These are phyloP conservation scores for Rhexocercosporidium sp. DNA, from an alignment of 2,329 filamentous ascomycete genomes.

Conservation along the genomic window DNA sequence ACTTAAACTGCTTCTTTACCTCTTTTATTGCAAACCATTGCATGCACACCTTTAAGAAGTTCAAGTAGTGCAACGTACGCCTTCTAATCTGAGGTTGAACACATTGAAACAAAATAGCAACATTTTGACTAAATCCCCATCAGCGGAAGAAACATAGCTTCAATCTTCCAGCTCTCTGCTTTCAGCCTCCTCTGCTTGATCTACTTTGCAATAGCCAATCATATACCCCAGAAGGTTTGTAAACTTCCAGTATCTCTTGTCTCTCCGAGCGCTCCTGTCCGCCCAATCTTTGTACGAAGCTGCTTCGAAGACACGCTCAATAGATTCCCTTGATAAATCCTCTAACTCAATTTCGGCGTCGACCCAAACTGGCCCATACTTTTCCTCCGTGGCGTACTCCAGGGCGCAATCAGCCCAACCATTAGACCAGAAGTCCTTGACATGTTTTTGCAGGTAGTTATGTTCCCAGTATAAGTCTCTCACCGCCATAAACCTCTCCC, in stretches of 20 bases:
- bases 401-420: neutral
- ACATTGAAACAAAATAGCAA: neutral
- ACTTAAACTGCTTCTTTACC: too few species aligned
- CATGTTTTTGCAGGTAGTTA: neutral
- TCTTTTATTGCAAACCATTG: too few species aligned
- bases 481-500: neutral
- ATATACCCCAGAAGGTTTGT: neutral
- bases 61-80: too few species aligned
- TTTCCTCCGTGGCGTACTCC: neutral
- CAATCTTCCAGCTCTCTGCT: constrained; percentile 4
- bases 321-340: constrained; percentile 1
- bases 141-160: neutral
- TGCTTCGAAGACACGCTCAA: constrained; percentile 2
- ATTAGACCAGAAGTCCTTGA: constrained; percentile 4
- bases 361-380: neutral
- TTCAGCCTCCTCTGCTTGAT: neutral
- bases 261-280: neutral
- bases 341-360: neutral
- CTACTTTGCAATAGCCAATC: neutral
- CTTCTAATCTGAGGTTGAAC: too few species aligned
- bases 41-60: too few species aligned
- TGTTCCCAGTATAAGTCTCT: constrained; percentile 6
- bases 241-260: constrained; percentile 1
- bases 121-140: neutral
- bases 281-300: constrained; percentile 3